phyloP scores from a whole-genome alignment of 192 early-diverging fungal genomes.

The Mortierella antarctica region DNA sequence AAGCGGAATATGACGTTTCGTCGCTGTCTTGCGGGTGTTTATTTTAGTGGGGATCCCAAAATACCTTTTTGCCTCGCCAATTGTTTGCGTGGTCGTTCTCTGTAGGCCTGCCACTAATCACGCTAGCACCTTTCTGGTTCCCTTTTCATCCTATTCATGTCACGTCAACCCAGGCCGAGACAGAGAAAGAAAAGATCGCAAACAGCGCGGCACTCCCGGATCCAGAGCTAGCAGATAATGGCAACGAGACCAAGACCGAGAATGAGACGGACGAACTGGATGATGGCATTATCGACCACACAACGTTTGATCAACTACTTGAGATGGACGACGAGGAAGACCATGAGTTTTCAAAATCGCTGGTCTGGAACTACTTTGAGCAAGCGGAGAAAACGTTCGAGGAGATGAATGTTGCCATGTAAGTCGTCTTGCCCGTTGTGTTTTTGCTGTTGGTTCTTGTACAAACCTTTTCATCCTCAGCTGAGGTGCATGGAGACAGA shows the following conservation, averaged over 20 bases:
- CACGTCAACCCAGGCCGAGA: constrained; percentile 16
- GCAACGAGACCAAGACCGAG: constrained; percentile 25
- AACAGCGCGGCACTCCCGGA: constrained; percentile 4
- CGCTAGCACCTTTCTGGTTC: too few relatives aligned
- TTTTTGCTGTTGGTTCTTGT: background rate
- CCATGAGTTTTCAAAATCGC: constrained; percentile 80
- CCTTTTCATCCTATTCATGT: background rate
- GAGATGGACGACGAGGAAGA: constrained; percentile 97
- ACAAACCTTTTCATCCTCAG: background rate
- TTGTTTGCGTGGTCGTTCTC: too few relatives aligned
- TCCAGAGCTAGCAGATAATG: constrained; percentile 14
- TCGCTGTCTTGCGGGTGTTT: constrained; percentile 9
- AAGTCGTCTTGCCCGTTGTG: constrained; percentile 29
- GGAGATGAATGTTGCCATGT: constrained; percentile 84
- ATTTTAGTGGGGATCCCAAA: constrained; percentile 29
- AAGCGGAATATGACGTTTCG: constrained; percentile 2
- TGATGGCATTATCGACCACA: constrained; percentile 74
- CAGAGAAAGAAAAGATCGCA: constrained; percentile 15
- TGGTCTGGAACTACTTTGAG: constrained; percentile 87
- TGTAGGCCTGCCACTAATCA: too few relatives aligned
- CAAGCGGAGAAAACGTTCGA: constrained; percentile 88
- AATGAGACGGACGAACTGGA: constrained; percentile 19
- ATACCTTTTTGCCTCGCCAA: background rate
- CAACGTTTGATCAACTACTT: constrained; percentile 88
- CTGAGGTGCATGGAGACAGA: background rate